Percentiles rank a stretch among this genome's conserved stretches.
Evolutionary conservation across 2,329 filamentous ascomycete genomes (phyloP).

Genomic region (Huntiella abstrusa): DNA sequence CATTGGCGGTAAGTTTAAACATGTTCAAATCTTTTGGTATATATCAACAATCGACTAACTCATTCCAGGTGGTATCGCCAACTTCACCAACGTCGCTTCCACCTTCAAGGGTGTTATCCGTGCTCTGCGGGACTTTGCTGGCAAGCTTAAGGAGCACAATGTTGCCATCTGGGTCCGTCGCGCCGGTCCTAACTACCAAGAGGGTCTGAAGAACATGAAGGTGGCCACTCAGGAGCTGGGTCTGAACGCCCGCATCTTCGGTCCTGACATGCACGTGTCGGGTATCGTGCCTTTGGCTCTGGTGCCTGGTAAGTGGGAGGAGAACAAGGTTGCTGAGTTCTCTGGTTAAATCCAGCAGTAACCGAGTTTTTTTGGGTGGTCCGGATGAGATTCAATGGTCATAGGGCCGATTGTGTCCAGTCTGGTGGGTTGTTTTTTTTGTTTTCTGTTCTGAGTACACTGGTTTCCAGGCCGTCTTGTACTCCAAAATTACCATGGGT

Average conservation of each 20-base stretch:
- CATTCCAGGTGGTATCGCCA: conserved; percentile 62
- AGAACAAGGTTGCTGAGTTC: conserved; percentile 43
- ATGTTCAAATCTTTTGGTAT: neutral
- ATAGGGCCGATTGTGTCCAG: no score
- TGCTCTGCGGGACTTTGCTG: conserved; percentile 76
- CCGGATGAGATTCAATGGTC: no score
- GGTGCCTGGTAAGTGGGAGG: conserved; percentile 42
- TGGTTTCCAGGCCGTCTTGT: conserved; percentile 6
- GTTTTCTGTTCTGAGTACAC: conserved; percentile 4
- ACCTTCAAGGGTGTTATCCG: conserved; percentile 99
- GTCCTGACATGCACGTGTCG: conserved; percentile 82
- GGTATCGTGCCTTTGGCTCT: conserved; percentile 92
- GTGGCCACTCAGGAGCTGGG: conserved; percentile 82
- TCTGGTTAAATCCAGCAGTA: conserved; percentile 23
- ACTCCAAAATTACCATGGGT: conserved; percentile 7
- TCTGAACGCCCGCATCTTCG: conserved; percentile 47
- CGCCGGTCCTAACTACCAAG: conserved; percentile 93
- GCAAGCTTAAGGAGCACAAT: conserved; percentile 82
- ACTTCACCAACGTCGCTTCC: conserved; percentile 98
- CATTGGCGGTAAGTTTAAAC: conserved; percentile 50
- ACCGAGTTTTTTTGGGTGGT: no score
- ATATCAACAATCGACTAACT: neutral
- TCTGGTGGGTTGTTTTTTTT: neutral
- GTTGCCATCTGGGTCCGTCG: conserved; percentile 89
- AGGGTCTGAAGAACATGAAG: conserved; percentile 99